phyloP scores from a whole-genome alignment of 495 filamentous ascomycete species.

The Podospora comata region DNA sequence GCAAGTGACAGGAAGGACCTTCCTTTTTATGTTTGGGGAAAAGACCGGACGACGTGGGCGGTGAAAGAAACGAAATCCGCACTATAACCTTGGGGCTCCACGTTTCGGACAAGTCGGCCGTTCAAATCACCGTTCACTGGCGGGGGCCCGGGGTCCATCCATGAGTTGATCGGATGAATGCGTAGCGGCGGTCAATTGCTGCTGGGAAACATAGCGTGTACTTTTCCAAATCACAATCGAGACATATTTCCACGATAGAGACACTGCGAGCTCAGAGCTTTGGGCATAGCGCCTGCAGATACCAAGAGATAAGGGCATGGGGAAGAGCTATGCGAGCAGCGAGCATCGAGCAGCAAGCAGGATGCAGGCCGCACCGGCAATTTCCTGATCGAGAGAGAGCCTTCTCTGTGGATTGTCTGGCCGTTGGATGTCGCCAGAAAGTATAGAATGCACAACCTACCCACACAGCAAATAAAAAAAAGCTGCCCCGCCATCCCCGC shows the following conservation, averaged over 20 bases:
- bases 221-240: no score
- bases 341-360: no score
- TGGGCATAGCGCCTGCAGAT: conserved; percentile 1
- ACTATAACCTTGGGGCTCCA: conserved; percentile 17
- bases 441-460: background rate
- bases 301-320: conserved; percentile 13
- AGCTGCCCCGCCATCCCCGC: conserved; percentile 2
- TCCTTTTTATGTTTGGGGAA: conserved; percentile 8
- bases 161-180: background rate
- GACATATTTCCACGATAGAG: background rate
- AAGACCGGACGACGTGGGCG: conserved; percentile 6
- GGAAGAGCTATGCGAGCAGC: background rate
- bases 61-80: conserved; percentile 8
- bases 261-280: background rate
- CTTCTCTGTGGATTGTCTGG: background rate
- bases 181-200: background rate
- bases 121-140: conserved; percentile 6
- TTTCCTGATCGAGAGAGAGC: background rate
- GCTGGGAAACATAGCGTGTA: background rate
- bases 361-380: background rate
- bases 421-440: background rate
- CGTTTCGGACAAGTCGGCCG: conserved; percentile 23
- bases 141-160: conserved; percentile 10
- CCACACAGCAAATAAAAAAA: background rate
- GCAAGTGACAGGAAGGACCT: conserved; percentile 1